Evolutionary conservation across 352 stramenopile genomes (phyloP), one percentile per base, ranked within the genome.

Genomic region (Pythium grandisporangium): DNA sequence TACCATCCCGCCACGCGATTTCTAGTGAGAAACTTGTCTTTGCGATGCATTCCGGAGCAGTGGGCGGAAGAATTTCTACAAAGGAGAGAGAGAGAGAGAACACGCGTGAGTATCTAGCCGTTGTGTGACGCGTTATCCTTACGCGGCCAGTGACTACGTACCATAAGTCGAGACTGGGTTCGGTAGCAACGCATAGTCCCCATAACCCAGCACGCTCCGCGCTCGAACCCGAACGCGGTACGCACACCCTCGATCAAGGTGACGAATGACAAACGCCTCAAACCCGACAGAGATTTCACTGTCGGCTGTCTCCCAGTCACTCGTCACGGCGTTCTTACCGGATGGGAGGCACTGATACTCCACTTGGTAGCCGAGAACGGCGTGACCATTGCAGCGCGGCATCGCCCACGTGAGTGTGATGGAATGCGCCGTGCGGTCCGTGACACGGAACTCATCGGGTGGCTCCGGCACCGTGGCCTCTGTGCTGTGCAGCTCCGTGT

Each of bases 301-400:
- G 4, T 52, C 21, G 7, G 26, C 46, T 13, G 26, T 11, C 14
- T 13, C 39, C 58, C 42, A 58, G 2, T 25, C 20, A 17, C n/a
- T n/a, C n/a, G n/a, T n/a, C n/a, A n/a, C n/a, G n/a, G n/a, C n/a
- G n/a, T 25, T 37, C 43, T 22, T 14, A 32, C 42, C 12, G 24
- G 2, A 16, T 33, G 6, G 6, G 10, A 8, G 12, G 25, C 34
- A 23, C 35, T 38, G 49, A 12, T 48, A 42, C 16, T 65, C 44
- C 5, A 65, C 35, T 5, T 49, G 30, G 21, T 65, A 69, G 19
- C 11, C 21, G 7, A 58, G 42, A 11, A 64, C 24, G 2, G 58
- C 63, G 32, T 70, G 57, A 2, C 70, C 70, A 46, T 80, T 83
- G 37, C 66, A 83, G 4, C 64, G 63, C 0, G 70, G 70, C 13